Evolutionary conservation across 306 rosid species (phyloP).

Genomic region (Malus orientalis): DNA sequence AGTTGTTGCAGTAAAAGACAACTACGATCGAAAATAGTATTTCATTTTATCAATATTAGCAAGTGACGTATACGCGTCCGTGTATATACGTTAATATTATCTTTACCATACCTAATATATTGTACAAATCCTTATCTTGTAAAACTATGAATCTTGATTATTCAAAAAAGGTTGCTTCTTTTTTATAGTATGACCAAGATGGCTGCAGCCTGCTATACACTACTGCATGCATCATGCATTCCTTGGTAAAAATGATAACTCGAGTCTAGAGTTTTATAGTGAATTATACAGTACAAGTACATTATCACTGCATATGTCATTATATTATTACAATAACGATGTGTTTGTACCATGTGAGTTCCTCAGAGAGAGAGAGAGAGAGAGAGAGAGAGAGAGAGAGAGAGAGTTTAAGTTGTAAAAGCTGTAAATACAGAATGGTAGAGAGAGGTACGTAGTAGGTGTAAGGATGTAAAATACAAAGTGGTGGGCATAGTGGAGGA

Average conservation of each 20-base stretch:
- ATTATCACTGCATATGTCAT: too few relatives aligned
- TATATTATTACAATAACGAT: background rate
- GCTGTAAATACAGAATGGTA: background rate
- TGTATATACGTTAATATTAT: too few relatives aligned
- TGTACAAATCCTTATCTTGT: background rate
- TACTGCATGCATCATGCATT: background rate
- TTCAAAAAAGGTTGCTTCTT: too few relatives aligned
- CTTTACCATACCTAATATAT: too few relatives aligned
- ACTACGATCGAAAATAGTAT: background rate
- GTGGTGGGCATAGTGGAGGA: constrained; percentile 33
- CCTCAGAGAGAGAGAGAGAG: background rate
- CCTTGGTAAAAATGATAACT: background rate
- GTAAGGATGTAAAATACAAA: constrained; percentile 48
- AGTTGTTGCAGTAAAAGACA: constrained; percentile 6
- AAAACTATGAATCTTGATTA: background rate
- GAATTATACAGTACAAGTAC: background rate
- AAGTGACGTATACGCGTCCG: too few relatives aligned
- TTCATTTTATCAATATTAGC: background rate
- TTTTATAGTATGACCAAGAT: background rate
- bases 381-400: too few relatives aligned
- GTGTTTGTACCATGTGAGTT: background rate
- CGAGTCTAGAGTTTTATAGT: background rate
- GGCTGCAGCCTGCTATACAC: background rate
- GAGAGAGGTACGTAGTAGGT: constrained; percentile 22
- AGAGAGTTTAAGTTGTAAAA: background rate